Percentiles rank a stretch among this genome's conserved stretches.
These are phyloP conservation scores for Phragmites australis DNA, from an alignment of 176 grass and related monocot genomes.

Conservation along the genomic window DNA sequence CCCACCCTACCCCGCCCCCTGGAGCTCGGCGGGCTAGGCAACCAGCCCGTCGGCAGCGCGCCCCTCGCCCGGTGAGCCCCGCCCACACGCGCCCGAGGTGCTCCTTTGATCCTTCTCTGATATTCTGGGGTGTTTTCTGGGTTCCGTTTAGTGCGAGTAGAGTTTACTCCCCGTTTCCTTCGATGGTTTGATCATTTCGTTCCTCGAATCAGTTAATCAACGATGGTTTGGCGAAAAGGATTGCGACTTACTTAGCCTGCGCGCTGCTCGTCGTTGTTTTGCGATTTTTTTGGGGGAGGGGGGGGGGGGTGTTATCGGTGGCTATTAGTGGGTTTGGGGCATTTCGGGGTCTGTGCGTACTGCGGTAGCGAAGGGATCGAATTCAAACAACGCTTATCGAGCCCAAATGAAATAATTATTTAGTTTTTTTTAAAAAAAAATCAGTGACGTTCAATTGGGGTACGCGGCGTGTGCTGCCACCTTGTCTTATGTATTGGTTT, in stretches of 20 bases:
- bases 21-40: not conserved
- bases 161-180: not conserved
- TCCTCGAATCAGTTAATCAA: not conserved
- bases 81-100: not conserved
- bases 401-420: not conserved
- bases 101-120: not conserved
- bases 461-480: not conserved
- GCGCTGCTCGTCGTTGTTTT: not conserved
- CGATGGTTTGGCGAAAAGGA: not conserved
- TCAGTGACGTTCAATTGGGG: not conserved
- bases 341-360: not conserved
- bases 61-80: slow-evolving; percentile 22
- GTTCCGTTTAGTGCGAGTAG: not conserved
- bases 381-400: not conserved
- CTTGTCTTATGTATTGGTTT: not conserved
- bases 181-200: not conserved
- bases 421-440: not conserved
- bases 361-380: not conserved
- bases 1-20: not conserved
- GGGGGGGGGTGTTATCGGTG: not conserved
- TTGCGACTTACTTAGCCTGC: not conserved
- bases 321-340: not conserved
- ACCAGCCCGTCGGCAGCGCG: slow-evolving; percentile 1
- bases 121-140: not conserved
- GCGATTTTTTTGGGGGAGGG: not conserved